phyloP scores from a whole-genome alignment of 2,329 filamentous ascomycete species.

The Diaporthe citrichinensis region DNA sequence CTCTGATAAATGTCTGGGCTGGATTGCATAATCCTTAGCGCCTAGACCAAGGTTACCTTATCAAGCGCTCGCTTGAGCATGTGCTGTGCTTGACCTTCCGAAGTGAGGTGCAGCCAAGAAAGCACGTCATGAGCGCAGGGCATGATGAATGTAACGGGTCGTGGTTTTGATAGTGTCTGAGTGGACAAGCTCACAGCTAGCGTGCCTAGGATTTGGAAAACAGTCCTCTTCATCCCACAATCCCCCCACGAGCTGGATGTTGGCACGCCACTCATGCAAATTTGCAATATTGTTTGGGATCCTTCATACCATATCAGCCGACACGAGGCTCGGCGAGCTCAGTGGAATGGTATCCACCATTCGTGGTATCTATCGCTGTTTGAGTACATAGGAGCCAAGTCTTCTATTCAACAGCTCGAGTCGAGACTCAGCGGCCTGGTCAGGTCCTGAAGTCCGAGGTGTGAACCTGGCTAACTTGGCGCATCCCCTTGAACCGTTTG shows the following conservation, averaged over 20 bases:
- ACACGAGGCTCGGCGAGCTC: not conserved
- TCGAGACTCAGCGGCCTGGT: too few species aligned
- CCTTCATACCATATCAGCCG: not conserved
- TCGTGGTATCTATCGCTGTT: not conserved
- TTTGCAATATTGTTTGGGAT: not conserved
- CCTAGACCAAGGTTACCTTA: slow-evolving; percentile 13
- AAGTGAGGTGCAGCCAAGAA: slow-evolving; percentile 31
- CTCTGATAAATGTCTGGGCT: slow-evolving; percentile 18
- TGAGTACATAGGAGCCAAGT: not conserved
- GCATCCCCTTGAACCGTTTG: not conserved
- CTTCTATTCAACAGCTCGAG: not conserved
- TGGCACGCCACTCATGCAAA: not conserved
- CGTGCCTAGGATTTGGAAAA: not conserved
- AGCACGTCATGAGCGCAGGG: slow-evolving; percentile 25
- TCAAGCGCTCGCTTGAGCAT: slow-evolving; percentile 25
- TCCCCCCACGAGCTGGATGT: not conserved
- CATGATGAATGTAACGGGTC: slow-evolving; percentile 26
- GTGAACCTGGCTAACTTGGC: slow-evolving; percentile 1
- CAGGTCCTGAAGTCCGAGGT: not conserved
- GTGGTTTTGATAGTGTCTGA: not conserved
- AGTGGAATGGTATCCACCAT: not conserved
- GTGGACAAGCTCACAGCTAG: not conserved
- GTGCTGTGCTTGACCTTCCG: slow-evolving; percentile 8
- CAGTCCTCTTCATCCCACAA: not conserved
- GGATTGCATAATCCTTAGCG: slow-evolving; percentile 31